Percentiles rank a stretch among this genome's conserved stretches.
Evolutionary conservation across 2,329 filamentous ascomycete genomes (phyloP).

Genomic region (Diaporthe humulicola): DNA sequence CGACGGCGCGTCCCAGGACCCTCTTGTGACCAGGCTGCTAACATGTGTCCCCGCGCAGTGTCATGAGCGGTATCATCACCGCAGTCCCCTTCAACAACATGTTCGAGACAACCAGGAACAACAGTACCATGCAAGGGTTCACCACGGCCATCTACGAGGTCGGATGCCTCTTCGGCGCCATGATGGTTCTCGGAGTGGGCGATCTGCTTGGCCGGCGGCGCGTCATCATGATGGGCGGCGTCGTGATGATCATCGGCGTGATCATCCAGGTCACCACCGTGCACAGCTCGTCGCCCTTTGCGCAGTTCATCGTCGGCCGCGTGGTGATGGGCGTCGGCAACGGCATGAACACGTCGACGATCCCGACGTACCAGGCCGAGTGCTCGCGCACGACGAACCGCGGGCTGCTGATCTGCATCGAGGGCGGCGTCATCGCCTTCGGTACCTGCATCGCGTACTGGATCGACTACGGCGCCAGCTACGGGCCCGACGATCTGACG

Average conservation of each 20-base stretch:
- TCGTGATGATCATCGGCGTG: conserved; percentile 72
- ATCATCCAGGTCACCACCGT: conserved; percentile 65
- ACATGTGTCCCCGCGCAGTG: conserved; percentile 46
- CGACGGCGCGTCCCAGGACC: conserved; percentile 1
- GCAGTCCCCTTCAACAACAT: conserved; percentile 62
- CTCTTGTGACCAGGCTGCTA: conserved; percentile 24
- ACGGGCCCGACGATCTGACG: conserved; percentile 57
- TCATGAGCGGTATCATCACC: conserved; percentile 68
- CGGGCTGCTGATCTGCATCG: conserved; percentile 58
- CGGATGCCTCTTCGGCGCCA: conserved; percentile 59
- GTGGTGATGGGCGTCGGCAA: conserved; percentile 67
- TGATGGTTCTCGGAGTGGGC: conserved; percentile 64
- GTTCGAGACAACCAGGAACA: conserved; percentile 58
- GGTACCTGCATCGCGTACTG: conserved; percentile 56
- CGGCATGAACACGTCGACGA: conserved; percentile 62
- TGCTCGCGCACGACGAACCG: conserved; percentile 58
- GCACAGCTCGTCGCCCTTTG: conserved; percentile 47
- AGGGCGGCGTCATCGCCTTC: conserved; percentile 62
- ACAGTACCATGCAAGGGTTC: conserved; percentile 61
- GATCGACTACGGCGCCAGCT: conserved; percentile 62
- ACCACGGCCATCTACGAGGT: conserved; percentile 64
- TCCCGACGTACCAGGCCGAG: conserved; percentile 63
- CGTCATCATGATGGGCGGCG: conserved; percentile 68
- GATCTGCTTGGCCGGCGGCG: conserved; percentile 64
- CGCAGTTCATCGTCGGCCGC: conserved; percentile 62